Evolutionary conservation across 306 rosid genomes (phyloP).

Genomic region (Calophaca sinica): DNA sequence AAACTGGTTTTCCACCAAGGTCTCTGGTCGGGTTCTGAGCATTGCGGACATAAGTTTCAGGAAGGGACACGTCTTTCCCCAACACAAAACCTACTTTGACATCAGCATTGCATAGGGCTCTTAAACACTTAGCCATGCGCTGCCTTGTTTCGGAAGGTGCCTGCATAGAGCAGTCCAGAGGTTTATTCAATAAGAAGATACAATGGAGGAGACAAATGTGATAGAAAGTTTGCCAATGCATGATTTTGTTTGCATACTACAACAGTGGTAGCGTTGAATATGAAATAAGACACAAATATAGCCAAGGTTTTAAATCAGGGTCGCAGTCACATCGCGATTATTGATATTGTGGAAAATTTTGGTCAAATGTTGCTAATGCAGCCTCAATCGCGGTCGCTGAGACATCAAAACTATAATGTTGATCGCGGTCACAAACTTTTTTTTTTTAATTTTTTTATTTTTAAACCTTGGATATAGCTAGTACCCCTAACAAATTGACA

Average conservation of each 20-base stretch:
- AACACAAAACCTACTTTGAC: slow-evolving; percentile 76
- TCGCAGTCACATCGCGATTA: no score
- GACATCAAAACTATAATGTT: no score
- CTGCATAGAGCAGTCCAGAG: slow-evolving; percentile 58
- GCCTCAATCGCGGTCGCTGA: no score
- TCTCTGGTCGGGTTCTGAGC: slow-evolving; percentile 59
- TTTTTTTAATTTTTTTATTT: no score
- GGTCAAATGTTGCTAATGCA: no score
- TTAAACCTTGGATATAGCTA: neutral
- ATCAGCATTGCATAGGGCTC: slow-evolving; percentile 93
- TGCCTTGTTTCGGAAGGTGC: slow-evolving; percentile 78
- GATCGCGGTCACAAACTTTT: no score
- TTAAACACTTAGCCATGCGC: slow-evolving; percentile 67
- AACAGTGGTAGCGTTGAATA: slow-evolving; percentile 14
- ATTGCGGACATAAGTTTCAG: slow-evolving; percentile 68
- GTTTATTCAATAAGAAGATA: slow-evolving; percentile 25
- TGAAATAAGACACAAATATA: neutral
- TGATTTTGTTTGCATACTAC: slow-evolving; percentile 5
- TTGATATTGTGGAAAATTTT: no score
- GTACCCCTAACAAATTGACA: neutral
- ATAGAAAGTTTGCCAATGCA: neutral
- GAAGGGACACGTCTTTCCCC: slow-evolving; percentile 90
- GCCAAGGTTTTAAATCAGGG: no score
- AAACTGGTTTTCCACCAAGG: slow-evolving; percentile 70
- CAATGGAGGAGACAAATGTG: slow-evolving; percentile 14